phyloP scores from a whole-genome alignment of 768 basidiomycete genomes.

The Tephrocybe rancida region DNA sequence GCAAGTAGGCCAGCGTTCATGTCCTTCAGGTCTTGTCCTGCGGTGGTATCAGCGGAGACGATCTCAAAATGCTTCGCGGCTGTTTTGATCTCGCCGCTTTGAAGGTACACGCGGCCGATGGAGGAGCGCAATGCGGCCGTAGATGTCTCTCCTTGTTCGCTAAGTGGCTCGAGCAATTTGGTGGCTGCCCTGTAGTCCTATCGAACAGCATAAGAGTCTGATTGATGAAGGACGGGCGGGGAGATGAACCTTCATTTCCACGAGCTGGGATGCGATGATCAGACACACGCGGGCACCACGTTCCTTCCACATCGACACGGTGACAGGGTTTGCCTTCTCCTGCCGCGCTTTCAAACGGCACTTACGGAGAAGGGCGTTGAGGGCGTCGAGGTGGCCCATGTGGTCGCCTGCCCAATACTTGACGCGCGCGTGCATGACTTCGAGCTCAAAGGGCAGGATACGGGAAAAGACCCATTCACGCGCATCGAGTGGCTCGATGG shows the following conservation, averaged over 20 bases:
- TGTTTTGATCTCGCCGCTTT: constrained; percentile 63
- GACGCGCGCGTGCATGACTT: constrained; percentile 73
- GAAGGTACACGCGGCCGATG: constrained; percentile 74
- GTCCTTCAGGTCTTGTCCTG: constrained; percentile 43
- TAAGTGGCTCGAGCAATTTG: constrained; percentile 69
- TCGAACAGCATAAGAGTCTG: not conserved
- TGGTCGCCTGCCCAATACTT: constrained; percentile 84
- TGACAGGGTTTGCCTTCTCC: constrained; percentile 34
- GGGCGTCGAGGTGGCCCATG: constrained; percentile 78
- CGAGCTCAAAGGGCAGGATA: constrained; percentile 60
- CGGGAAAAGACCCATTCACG: constrained; percentile 63
- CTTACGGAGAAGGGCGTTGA: constrained; percentile 60
- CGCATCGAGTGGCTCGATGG: constrained; percentile 52
- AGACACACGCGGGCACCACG: constrained; percentile 73
- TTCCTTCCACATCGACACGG: constrained; percentile 80
- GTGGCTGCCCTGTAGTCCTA: constrained; percentile 75
- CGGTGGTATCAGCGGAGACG: constrained; percentile 46
- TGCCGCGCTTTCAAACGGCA: constrained; percentile 57
- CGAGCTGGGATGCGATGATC: constrained; percentile 79
- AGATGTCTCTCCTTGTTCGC: constrained; percentile 38
- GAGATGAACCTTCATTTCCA: constrained; percentile 76
- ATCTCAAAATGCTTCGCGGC: constrained; percentile 62
- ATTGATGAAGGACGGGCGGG: not conserved
- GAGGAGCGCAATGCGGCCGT: constrained; percentile 67
- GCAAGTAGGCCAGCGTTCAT: constrained; percentile 73